phyloP scores from a whole-genome alignment of 108 stramenopile genomes.

The Schizochytrium sp. region DNA sequence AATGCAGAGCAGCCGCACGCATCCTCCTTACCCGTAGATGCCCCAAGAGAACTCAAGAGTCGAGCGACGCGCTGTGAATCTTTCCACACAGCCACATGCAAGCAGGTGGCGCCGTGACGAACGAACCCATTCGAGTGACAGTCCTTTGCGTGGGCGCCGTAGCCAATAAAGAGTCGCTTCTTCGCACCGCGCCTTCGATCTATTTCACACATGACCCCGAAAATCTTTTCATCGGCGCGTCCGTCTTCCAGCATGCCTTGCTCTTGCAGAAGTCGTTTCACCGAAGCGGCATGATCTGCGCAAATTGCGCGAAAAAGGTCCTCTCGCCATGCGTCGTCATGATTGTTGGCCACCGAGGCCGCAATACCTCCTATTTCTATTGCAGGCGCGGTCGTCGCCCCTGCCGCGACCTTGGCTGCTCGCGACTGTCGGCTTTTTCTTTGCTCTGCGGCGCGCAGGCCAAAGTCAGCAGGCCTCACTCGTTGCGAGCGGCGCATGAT shows the following conservation, averaged over 20 bases:
- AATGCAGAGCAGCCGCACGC: not conserved
- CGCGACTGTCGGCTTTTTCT: too few relatives aligned
- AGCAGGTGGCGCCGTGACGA: not conserved
- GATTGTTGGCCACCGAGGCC: too few relatives aligned
- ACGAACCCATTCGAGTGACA: not conserved
- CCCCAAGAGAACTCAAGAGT: not conserved
- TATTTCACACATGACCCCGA: not conserved
- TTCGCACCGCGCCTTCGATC: not conserved
- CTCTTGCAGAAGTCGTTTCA: not conserved
- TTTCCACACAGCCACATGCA: slow-evolving; percentile 17
- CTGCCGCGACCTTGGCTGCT: too few relatives aligned
- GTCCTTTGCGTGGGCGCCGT: not conserved
- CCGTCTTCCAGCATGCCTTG: not conserved
- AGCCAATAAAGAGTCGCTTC: not conserved
- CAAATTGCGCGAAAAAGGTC: not conserved
- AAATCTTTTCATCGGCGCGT: not conserved
- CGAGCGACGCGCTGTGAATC: not conserved
- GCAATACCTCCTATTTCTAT: too few relatives aligned
- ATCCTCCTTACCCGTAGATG: not conserved
- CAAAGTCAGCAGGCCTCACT: too few relatives aligned
- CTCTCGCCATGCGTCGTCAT: not conserved
- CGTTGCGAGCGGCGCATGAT: too few relatives aligned
- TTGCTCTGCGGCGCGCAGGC: too few relatives aligned
- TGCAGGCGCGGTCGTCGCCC: too few relatives aligned
- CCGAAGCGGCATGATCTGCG: not conserved